Base-by-base conservation (phyloP, 2,329 filamentous ascomycete genomes). In the Aspergillus tubingensis region DNA sequence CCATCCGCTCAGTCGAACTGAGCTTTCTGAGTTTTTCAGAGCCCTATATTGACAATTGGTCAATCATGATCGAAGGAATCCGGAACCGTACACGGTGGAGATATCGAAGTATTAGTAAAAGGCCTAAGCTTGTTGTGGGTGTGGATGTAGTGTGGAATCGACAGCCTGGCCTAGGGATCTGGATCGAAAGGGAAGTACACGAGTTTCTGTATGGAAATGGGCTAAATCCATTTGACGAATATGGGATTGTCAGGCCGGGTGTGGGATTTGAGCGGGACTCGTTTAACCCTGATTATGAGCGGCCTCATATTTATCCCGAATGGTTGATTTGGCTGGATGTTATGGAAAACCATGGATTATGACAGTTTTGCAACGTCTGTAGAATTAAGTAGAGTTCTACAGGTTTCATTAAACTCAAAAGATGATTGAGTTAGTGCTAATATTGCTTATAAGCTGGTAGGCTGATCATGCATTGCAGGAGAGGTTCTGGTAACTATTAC, bases 1-100 rank as follows among this genome's bases (percentile, higher is more conserved):
- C 70, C 0, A 21, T 77, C 0, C 64, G 67, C 8, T 72, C 71
- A 1, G 60, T 78, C 0, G 69, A 79, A 27, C 62, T 79, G 5
- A 77, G 73, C 48, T 30, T 30, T 11, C 8, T 30, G 27, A 10
- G 27, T 30, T 30, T 30, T 10, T 30, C 27, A 3, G 27, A 30
- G 27, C 27, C 27, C 8, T 8, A 30, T 30, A 10, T 30, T 8
- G 48, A 61, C 36, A 65, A 62, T 43, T 17, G 62, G 39, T 50
- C 62, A 8, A 50, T 74, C 4, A 61, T 74, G 8, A 27, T 59
- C 38, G 61, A 57, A 25, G 56, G 62, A n/a, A 65, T 68, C 3
- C 56, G 68, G 44, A 59, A 53, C 13, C 60, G 71, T 11, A 30
- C 27, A 8, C 60, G 54, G 8, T 64, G 59, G 64, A 48, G 53